A percentile compares a stretch with the other conserved stretches of the same genome.
Conservation (phyloP, 1,139 yeast genomes). For the Nakaseomyces delphensis region DNA sequence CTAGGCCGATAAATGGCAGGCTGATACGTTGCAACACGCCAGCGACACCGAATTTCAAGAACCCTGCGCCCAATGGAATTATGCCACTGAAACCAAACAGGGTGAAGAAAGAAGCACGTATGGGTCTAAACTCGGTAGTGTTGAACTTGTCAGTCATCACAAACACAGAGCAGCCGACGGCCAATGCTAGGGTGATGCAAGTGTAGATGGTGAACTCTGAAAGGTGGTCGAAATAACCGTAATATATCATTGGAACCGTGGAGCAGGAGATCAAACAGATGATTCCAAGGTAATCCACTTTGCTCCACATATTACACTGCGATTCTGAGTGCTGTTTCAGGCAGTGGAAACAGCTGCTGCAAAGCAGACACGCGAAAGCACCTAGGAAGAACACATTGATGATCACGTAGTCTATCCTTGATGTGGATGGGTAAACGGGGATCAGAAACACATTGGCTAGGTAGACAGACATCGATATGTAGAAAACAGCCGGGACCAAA, state of each 20-base stretch:
- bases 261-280: constrained; percentile 71
- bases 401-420: constrained; percentile 38
- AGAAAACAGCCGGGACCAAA: constrained; percentile 52
- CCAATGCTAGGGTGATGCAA: constrained; percentile 45
- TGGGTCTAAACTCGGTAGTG: constrained; percentile 58
- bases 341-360: constrained; percentile 73
- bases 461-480: constrained; percentile 29
- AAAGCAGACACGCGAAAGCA: constrained; percentile 50
- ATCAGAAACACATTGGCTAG: constrained; percentile 28
- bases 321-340: constrained; percentile 64
- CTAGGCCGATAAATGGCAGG: constrained; percentile 50
- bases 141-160: constrained; percentile 63
- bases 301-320: constrained; percentile 54
- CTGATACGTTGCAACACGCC: constrained; percentile 47
- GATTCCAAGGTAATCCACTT: constrained; percentile 81
- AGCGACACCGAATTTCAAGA: constrained; percentile 36
- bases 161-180: constrained; percentile 51
- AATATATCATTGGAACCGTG: constrained; percentile 59
- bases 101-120: constrained; percentile 71
- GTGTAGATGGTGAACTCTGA: constrained; percentile 39
- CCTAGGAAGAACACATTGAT: constrained; percentile 43
- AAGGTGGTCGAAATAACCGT: constrained; percentile 53
- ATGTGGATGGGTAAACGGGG: constrained; percentile 42
- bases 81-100: constrained; percentile 71
- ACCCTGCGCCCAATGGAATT: constrained; percentile 58